Evolutionary conservation across 2,329 filamentous ascomycete species (phyloP).

Genomic region (Colletotrichum liriopes): DNA sequence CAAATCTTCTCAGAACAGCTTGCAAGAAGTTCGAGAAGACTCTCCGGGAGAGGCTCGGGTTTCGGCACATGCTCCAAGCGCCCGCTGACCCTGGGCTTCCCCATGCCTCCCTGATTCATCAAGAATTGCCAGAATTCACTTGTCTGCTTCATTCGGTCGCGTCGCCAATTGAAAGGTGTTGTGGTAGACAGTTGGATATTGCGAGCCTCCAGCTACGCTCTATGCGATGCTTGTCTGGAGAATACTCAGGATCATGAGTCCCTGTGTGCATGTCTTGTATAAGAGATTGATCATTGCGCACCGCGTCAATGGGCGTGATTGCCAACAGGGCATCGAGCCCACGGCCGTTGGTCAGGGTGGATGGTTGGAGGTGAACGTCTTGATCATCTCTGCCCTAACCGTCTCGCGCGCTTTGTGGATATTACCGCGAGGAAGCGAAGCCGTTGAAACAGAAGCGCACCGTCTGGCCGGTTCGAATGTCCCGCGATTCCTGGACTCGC

Average conservation of each 20-base stretch:
- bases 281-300: slow-evolving; percentile 2
- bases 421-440: slow-evolving; percentile 23
- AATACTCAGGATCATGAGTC: neutral
- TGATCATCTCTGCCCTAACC: neutral
- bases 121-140: neutral
- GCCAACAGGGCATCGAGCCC: neutral
- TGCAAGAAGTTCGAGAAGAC: slow-evolving; percentile 14
- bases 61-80: neutral
- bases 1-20: slow-evolving; percentile 10
- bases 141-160: slow-evolving; percentile 11
- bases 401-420: slow-evolving; percentile 11
- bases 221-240: neutral
- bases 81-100: slow-evolving; percentile 1
- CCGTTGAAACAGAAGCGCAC: slow-evolving; percentile 37
- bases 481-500: slow-evolving; percentile 24
- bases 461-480: slow-evolving; percentile 37
- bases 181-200: neutral
- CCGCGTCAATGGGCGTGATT: slow-evolving; percentile 4
- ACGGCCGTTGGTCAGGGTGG: slow-evolving; percentile 11
- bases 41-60: slow-evolving; percentile 1
- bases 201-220: neutral
- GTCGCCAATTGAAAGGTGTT: neutral
- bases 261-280: neutral
- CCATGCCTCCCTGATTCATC: slow-evolving; percentile 19
- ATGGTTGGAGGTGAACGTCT: slow-evolving; percentile 7